Evolutionary conservation across 257 asterid species (phyloP).

Genomic region (Capsicum chinense): DNA sequence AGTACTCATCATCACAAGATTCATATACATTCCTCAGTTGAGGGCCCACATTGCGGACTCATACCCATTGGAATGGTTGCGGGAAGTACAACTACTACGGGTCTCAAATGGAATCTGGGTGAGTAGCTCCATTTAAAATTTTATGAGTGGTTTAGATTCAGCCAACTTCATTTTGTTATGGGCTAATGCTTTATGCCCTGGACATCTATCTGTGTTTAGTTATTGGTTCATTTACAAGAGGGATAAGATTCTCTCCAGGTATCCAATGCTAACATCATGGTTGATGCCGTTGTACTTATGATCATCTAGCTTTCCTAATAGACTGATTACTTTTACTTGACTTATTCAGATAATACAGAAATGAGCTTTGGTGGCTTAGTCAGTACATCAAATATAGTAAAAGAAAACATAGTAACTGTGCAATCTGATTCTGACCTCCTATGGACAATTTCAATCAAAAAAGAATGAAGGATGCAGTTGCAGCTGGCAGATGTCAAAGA

Average conservation of each 20-base stretch:
- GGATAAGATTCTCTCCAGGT: neutral
- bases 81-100: conserved; percentile 69
- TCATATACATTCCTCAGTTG: conserved; percentile 55
- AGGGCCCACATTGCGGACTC: conserved; percentile 96
- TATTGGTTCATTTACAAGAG: neutral
- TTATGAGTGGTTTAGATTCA: neutral
- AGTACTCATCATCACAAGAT: conserved; percentile 69
- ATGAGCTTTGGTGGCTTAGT: conserved; percentile 87
- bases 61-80: conserved; percentile 73
- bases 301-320: neutral
- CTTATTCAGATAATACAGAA: conserved; percentile 60
- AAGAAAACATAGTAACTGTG: conserved; percentile 67
- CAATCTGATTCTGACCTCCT: conserved; percentile 80
- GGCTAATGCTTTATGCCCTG: neutral
- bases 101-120: conserved; percentile 93
- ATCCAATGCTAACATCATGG: neutral
- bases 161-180: neutral
- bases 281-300: neutral
- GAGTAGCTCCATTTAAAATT: conserved; percentile 38
- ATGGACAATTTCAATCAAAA: conserved; percentile 83
- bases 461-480: conserved; percentile 38
- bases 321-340: neutral
- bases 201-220: neutral
- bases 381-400: conserved; percentile 82
- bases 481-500: neutral